Percentiles rank a stretch among this genome's conserved stretches.
These are phyloP conservation scores for Apophysomyces elegans DNA, from an alignment of 371 early-diverging fungal species.

Conservation along the genomic window DNA sequence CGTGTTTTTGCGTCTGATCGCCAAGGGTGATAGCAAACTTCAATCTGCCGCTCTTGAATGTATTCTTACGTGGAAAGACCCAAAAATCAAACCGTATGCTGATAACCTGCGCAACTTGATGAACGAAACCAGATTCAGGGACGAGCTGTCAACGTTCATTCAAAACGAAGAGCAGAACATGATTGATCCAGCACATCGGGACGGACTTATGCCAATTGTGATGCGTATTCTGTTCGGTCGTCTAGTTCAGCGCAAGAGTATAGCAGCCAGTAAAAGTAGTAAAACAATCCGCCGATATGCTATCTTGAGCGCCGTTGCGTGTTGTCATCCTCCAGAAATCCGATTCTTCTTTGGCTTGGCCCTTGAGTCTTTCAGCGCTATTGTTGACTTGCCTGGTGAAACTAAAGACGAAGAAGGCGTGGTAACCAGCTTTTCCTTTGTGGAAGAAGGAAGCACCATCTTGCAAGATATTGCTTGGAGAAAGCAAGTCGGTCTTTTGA, in stretches of 20 bases:
- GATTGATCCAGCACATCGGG: conserved; percentile 71
- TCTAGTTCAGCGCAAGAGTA: conserved; percentile 70
- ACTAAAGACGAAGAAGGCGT: conserved; percentile 21
- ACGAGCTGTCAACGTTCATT: conserved; percentile 79
- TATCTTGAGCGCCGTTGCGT: conserved; percentile 78
- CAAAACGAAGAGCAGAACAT: conserved; percentile 60
- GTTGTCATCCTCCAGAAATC: conserved; percentile 69
- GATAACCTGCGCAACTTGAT: conserved; percentile 77
- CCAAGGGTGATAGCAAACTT: conserved; percentile 77
- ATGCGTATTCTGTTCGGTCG: conserved; percentile 91
- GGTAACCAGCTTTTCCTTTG: conserved; percentile 23
- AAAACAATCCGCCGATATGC: conserved; percentile 71
- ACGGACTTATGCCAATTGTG: conserved; percentile 72
- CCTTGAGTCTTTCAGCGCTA: conserved; percentile 71
- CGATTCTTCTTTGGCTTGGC: conserved; percentile 78
- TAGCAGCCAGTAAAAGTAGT: conserved; percentile 62
- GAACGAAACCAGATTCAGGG: conserved; percentile 90
- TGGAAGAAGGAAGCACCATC: conserved; percentile 24
- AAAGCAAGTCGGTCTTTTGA: conserved; percentile 82
- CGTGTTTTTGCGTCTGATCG: conserved; percentile 73
- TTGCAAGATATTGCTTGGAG: conserved; percentile 54
- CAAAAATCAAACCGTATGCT: conserved; percentile 68
- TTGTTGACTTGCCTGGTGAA: conserved; percentile 41
- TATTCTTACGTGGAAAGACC: conserved; percentile 77
- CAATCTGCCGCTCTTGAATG: conserved; percentile 86